These are phyloP conservation scores for Rhizopus delemar DNA, from an alignment of 371 early-diverging fungal species.

Conservation along the genomic window DNA sequence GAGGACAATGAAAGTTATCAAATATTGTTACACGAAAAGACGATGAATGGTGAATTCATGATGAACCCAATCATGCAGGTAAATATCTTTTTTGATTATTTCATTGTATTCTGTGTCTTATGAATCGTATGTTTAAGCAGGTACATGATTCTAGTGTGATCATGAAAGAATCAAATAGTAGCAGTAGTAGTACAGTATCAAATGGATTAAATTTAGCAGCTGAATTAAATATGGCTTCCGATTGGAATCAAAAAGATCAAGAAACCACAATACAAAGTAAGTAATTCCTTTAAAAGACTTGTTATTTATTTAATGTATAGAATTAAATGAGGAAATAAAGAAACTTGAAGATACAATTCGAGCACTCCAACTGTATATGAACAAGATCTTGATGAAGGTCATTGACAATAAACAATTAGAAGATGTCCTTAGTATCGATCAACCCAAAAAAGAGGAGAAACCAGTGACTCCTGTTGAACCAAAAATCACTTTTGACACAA, in stretches of 20 bases:
- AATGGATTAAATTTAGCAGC: conserved; percentile 56
- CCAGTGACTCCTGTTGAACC: conserved; percentile 10
- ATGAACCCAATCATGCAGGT: conserved; percentile 63
- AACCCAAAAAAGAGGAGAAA: conserved; percentile 31
- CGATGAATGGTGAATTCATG: conserved; percentile 78
- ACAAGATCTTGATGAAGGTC: conserved; percentile 54
- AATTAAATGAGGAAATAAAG: conserved; percentile 48
- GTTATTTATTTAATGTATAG: conserved; percentile 15
- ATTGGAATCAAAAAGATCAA: conserved; percentile 25
- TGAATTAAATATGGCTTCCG: conserved; percentile 56
- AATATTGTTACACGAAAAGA: conserved; percentile 76
- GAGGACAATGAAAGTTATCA: conserved; percentile 88
- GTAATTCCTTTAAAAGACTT: neutral
- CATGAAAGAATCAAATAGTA: conserved; percentile 11
- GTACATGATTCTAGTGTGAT: conserved; percentile 11
- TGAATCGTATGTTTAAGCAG: conserved; percentile 1
- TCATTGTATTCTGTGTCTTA: neutral
- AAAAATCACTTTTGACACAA: neutral
- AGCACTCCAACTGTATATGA: conserved; percentile 53
- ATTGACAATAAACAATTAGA: conserved; percentile 49
- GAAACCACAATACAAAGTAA: conserved; percentile 23
- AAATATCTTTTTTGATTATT: conserved; percentile 3
- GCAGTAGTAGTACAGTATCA: neutral
- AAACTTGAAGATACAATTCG: conserved; percentile 48
- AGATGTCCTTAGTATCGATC: conserved; percentile 53